phyloP scores from a whole-genome alignment of 164 flowering plant genomes.

The Tinospora cordifolia region DNA sequence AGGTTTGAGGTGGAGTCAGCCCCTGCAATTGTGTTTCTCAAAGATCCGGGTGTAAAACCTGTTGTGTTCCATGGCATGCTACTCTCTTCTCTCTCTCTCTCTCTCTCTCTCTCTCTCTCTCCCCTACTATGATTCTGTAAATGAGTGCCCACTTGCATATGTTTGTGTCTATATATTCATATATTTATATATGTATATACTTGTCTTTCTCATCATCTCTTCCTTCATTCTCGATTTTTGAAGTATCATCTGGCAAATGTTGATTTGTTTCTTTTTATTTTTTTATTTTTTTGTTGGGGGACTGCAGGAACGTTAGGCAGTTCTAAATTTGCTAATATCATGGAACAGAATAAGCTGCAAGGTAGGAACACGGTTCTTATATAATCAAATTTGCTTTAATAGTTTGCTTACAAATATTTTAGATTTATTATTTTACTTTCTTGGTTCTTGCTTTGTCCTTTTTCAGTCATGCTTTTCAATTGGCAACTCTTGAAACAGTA shows the following conservation, averaged over 20 bases:
- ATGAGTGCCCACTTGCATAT: too few relatives aligned
- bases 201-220: neutral
- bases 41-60: constrained; percentile 82
- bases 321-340: constrained; percentile 42
- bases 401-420: neutral
- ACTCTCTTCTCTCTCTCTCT: constrained; percentile 1
- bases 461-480: neutral
- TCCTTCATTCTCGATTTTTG: neutral
- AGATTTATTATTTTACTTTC: neutral
- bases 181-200: too few relatives aligned
- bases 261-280: constrained; percentile 10
- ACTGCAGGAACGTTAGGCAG: constrained; percentile 53
- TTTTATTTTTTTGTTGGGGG: too few relatives aligned
- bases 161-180: too few relatives aligned
- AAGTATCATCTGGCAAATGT: neutral
- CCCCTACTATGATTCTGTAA: too few relatives aligned
- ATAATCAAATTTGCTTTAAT: neutral
- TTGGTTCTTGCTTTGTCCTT: neutral
- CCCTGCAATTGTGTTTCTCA: constrained; percentile 80
- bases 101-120: too few relatives aligned
- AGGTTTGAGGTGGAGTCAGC: constrained; percentile 94
- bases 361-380: constrained; percentile 30
- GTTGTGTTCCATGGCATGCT: constrained; percentile 64
- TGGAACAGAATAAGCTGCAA: constrained; percentile 77
- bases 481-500: neutral